Percentiles rank a stretch among this genome's conserved stretches.
Evolutionary conservation across 139 green algal species (phyloP).

Genomic region (Limnomonas spitsbergensis): DNA sequence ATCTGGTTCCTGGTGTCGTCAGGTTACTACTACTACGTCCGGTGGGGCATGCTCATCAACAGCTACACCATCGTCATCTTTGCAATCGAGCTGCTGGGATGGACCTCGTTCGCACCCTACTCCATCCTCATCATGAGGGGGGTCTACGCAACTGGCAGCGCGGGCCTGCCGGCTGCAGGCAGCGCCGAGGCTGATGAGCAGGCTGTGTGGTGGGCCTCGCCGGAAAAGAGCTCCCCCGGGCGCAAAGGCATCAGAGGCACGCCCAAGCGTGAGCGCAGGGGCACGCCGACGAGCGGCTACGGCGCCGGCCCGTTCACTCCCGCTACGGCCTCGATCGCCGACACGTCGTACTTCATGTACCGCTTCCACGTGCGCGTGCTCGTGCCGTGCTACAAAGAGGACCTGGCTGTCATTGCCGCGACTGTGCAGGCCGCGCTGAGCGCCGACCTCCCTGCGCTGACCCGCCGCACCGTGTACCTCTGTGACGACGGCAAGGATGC

Average conservation of each 20-base stretch:
- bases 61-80: conserved; percentile 36
- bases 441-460: conserved; percentile 17
- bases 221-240: not conserved
- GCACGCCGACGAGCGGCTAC: not conserved
- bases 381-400: conserved; percentile 56
- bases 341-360: conserved; percentile 19
- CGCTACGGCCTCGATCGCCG: not conserved
- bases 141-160: conserved; percentile 19
- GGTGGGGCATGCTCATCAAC: not conserved
- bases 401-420: conserved; percentile 23
- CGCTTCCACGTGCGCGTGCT: conserved; percentile 37
- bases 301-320: conserved; percentile 4
- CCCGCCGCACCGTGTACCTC: conserved; percentile 29
- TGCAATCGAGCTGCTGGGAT: conserved; percentile 40
- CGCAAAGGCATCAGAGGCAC: not conserved
- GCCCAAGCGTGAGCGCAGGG: not conserved
- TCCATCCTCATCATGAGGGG: conserved; percentile 29
- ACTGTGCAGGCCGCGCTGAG: conserved; percentile 22
- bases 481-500: conserved; percentile 27
- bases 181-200: conserved; percentile 7
- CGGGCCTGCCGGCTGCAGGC: conserved; percentile 13
- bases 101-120: conserved; percentile 41
- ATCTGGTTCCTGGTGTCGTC: conserved; percentile 13
- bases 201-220: not conserved
- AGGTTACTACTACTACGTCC: conserved; percentile 22